Evolutionary conservation across 176 grass and related monocot genomes (phyloP), one percentile per base, ranked within the genome.

Genomic region (Ananas comosus): DNA sequence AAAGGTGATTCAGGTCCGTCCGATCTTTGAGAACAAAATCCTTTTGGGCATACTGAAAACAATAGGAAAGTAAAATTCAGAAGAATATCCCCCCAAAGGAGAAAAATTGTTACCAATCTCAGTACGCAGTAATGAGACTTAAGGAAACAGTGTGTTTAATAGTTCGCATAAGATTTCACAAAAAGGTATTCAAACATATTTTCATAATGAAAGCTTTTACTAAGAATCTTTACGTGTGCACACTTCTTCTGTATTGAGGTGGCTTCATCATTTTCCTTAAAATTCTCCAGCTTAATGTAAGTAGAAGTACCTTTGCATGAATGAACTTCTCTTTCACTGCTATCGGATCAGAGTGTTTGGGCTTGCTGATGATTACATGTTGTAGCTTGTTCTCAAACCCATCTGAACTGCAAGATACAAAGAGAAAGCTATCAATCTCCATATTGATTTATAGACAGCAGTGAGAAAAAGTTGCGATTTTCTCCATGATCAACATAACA

Each of bases 241-340:
- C 33, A 42, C 33, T 42, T 42, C 7, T 42, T 42, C 7, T 42
- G 33, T 42, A 42, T 42, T 8, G 28, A 42, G 47, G 56, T 51
- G 56, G 64, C n/a, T 57, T 53, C 0, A 67, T 66, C 29, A 5
- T 61, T 12, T 17, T 29, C 19, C 71, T 22, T 59, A 69, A 13
- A 70, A 49, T 10, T 65, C 21, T 29, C 68, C 13, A 52, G 12
- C 3, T 51, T 63, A 49, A 83, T 18, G 14, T 33, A 68, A 51
- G 48, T n/a, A 27, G 17, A 64, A 57, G 53, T 86, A 99, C 95
- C 89, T 99, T 99, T 64, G 89, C 86, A 74, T 99, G 95, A 88
- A 99, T 99, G 80, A 94, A 99, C 80, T 94, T 99, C 78, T 99
- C 95, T 76, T 99, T 99, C 11, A 88, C 67, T 65, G 95, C 76